Conservation (phyloP, 1,139 yeast genomes). For the Suhomyces coccinellae region DNA sequence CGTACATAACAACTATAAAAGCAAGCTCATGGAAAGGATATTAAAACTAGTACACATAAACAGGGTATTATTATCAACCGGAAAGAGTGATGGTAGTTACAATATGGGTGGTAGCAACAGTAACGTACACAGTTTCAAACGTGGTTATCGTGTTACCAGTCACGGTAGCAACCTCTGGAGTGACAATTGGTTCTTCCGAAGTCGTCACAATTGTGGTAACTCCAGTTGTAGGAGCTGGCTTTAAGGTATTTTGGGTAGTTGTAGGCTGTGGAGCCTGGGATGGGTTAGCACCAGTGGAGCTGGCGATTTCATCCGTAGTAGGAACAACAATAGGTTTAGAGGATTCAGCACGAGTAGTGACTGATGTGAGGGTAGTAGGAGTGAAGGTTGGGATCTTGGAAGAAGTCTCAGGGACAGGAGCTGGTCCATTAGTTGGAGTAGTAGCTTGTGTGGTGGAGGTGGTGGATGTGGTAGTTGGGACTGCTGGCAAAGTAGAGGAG, state of each 20-base stretch:
- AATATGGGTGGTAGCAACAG: slow-evolving; percentile 14
- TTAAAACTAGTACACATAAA: background rate
- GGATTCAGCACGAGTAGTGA: background rate
- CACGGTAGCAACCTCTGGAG: background rate
- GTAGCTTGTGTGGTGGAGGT: slow-evolving; percentile 4
- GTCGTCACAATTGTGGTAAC: background rate
- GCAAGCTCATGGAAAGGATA: background rate
- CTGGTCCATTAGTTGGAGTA: background rate
- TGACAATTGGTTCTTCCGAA: background rate
- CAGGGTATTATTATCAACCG: background rate
- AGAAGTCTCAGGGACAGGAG: background rate
- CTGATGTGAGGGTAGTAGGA: background rate
- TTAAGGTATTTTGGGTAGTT: background rate
- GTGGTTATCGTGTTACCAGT: slow-evolving; percentile 9
- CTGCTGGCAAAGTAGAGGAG: background rate
- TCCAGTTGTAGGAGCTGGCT: background rate
- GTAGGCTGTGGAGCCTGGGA: background rate
- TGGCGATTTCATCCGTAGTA: background rate
- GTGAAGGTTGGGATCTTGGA: background rate
- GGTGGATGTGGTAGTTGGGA: background rate
- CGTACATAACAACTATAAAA: background rate
- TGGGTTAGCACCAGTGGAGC: background rate
- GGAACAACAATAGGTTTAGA: background rate
- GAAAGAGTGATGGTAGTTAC: slow-evolving; percentile 10
- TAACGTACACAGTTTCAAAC: slow-evolving; percentile 14